Percentiles rank a stretch among this genome's conserved stretches.
Evolutionary conservation across 768 basidiomycete genomes (phyloP).

Genomic region (Tulasnella sp.): DNA sequence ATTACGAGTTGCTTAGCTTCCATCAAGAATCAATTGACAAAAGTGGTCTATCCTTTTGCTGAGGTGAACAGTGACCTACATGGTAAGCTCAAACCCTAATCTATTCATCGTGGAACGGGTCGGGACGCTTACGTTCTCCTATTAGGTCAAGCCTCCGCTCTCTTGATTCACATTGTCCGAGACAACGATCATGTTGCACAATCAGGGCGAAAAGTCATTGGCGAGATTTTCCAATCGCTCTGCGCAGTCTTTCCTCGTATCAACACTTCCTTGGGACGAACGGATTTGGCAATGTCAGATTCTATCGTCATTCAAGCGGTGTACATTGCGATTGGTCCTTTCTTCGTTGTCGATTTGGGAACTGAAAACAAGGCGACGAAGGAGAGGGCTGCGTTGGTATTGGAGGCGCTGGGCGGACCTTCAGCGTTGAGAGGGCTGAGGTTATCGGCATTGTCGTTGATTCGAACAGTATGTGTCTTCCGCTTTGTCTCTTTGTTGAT

Average conservation of each 20-base stretch:
- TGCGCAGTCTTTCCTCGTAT: conserved; percentile 62
- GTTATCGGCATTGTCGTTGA: conserved; percentile 67
- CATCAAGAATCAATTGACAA: conserved; percentile 67
- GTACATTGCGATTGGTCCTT: conserved; percentile 87
- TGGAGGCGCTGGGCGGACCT: conserved; percentile 47
- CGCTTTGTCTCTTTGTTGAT: conserved; percentile 3
- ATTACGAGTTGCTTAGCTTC: conserved; percentile 64
- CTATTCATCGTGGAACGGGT: conserved; percentile 17
- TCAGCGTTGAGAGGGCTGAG: conserved; percentile 72
- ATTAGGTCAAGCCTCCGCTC: conserved; percentile 14
- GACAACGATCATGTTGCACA: conserved; percentile 14
- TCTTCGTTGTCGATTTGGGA: conserved; percentile 69
- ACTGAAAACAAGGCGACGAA: conserved; percentile 41
- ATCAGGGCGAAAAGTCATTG: conserved; percentile 18
- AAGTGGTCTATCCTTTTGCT: conserved; percentile 74
- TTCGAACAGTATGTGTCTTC: conserved; percentile 56
- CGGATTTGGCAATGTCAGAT: conserved; percentile 68
- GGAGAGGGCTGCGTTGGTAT: conserved; percentile 34
- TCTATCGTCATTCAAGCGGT: conserved; percentile 82
- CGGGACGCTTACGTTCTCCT: conserved; percentile 21
- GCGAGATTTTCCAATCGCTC: conserved; percentile 61
- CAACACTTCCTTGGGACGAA: conserved; percentile 57
- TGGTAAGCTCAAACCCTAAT: conserved; percentile 18
- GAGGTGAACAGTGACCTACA: conserved; percentile 36
- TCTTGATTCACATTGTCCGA: conserved; percentile 39